phyloP scores from a whole-genome alignment of 2,329 filamentous ascomycete species.

The Neocucurbitaria cava region DNA sequence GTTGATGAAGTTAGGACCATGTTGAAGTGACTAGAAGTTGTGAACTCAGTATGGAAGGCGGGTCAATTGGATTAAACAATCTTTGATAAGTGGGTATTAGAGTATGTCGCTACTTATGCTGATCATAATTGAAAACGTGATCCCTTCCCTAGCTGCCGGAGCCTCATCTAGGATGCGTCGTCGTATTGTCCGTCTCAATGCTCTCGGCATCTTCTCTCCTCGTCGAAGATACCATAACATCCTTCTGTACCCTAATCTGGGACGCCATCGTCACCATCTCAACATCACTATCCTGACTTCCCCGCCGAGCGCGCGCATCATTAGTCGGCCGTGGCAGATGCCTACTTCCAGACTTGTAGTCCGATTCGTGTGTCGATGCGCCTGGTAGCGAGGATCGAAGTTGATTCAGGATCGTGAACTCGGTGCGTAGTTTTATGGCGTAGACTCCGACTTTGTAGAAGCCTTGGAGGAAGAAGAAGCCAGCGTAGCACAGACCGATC shows the following conservation, averaged over 20 bases:
- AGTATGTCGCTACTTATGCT: background rate
- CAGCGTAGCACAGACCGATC: constrained; percentile 48
- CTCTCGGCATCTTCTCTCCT: background rate
- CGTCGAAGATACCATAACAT: constrained; percentile 1
- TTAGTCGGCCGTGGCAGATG: background rate
- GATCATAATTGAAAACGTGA: background rate
- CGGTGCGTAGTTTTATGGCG: constrained; percentile 58
- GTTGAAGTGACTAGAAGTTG: background rate
- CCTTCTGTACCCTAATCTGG: background rate
- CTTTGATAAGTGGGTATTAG: background rate
- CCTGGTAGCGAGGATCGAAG: constrained; percentile 19
- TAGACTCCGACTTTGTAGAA: constrained; percentile 51
- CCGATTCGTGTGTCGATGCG: constrained; percentile 9
- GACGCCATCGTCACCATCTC: constrained; percentile 3
- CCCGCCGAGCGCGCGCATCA: background rate
- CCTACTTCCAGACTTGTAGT: background rate
- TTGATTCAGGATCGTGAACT: constrained; percentile 59
- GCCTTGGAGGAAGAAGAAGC: constrained; percentile 48
- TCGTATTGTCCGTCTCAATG: background rate
- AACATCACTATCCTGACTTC: constrained; percentile 10
- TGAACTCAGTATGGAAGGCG: background rate
- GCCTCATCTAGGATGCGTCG: background rate
- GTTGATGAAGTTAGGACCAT: background rate
- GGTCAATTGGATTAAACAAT: background rate
- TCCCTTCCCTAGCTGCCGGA: background rate